These are phyloP conservation scores for Olyra latifolia DNA, from an alignment of 176 grass and related monocot species.

Conservation along the genomic window DNA sequence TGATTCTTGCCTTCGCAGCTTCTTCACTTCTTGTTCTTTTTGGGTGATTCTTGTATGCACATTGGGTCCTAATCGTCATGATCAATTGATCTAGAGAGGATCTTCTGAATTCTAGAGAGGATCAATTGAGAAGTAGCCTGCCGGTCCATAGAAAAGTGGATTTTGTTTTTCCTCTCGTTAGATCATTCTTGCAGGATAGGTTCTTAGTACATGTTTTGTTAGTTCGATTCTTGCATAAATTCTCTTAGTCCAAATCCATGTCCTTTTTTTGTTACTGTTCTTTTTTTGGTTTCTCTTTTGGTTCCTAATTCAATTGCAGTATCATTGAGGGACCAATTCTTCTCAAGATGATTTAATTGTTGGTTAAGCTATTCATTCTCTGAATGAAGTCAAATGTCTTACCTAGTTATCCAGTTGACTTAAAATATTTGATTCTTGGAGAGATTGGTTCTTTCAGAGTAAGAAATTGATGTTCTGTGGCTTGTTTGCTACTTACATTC, in stretches of 20 bases:
- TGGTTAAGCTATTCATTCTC: background rate
- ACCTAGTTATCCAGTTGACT: background rate
- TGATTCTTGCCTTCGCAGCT: too few relatives aligned
- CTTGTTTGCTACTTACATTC: background rate
- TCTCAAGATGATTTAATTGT: background rate
- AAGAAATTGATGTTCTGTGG: background rate
- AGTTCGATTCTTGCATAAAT: background rate
- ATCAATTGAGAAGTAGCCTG: too few relatives aligned
- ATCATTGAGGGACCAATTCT: background rate
- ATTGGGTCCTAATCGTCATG: background rate
- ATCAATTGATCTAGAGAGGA: background rate
- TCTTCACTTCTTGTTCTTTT: background rate
- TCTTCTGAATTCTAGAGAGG: too few relatives aligned
- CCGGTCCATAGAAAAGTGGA: too few relatives aligned
- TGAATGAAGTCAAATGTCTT: conserved; percentile 4
- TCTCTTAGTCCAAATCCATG: background rate
- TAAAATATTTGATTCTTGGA: background rate
- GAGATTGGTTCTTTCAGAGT: background rate
- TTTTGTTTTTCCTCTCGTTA: too few relatives aligned
- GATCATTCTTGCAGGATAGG: too few relatives aligned
- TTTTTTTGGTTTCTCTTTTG: background rate
- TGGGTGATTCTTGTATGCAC: background rate
- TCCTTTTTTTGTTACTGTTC: background rate
- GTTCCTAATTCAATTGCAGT: background rate
- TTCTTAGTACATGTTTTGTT: background rate